Base-by-base conservation (phyloP, 192 early-diverging fungal species). In the Coemansia javaensis region DNA sequence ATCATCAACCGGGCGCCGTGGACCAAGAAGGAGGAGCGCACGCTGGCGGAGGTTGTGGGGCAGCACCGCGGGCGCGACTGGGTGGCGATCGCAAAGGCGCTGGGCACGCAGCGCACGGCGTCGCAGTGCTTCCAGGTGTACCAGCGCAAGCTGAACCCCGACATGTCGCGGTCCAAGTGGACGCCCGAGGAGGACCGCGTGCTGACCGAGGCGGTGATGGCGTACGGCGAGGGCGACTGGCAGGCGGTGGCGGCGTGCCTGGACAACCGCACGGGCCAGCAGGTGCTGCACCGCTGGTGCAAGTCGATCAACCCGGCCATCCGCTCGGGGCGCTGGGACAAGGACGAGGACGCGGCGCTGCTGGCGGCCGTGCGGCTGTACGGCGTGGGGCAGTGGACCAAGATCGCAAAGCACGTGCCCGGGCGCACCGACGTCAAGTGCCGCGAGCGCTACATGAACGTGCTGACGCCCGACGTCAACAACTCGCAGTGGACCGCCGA, bases 341-440 rank as follows among this genome's bases (percentile, higher is more conserved):
- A 50, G n/a, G 81, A 85, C 40, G 86, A 88, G 43, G 86, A 88
- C 41, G 63, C 76, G 7, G 80, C 83, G 14, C 60, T 90, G 21
- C 72, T 66, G 38, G 73, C 77, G 2, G 83, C 85, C 3, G 77
- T 85, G 14, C 56, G 68, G 2, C 59, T 88, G 14, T 88, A 84
- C 47, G 88, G 88, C 22, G 64, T 57, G 8, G 79, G 79, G 8
- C 74, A 82, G 38, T 90, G 88, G 88, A 64, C 64, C n/a, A 83
- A 81, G 39, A 71, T 90, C 28, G 78, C 81, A 46, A 75, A 82
- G 52, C 78, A 85, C 46, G 78, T 88, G 18, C 80, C 69, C 2
- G 84, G 84, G 11, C 64, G 86, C 41, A 90, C 85, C 0, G 88
- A 90, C 53, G 78, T 86, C 31, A 82, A 90, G 50, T 88, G 86